A percentile compares a stretch with the other conserved stretches of the same genome.
These are phyloP conservation scores for Phaeosphaeriaceae sp. DNA, from an alignment of 2,329 filamentous ascomycete genomes.

Conservation along the genomic window DNA sequence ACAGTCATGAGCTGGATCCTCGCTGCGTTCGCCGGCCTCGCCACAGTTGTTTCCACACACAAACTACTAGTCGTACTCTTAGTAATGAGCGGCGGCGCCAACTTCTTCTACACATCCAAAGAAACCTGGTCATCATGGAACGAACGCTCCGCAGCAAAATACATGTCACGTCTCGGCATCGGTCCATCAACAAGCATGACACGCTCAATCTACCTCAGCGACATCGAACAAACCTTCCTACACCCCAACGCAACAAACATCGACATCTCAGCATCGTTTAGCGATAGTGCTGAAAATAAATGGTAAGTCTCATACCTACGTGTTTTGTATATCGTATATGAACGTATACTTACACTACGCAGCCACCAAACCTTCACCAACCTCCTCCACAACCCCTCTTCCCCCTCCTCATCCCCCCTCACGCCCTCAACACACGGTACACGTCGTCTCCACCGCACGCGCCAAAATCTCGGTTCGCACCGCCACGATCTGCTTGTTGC, in stretches of 20 bases:
- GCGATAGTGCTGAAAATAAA: conserved; percentile 27
- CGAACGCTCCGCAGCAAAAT: conserved; percentile 78
- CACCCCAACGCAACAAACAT: conserved; percentile 43
- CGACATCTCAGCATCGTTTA: conserved; percentile 23
- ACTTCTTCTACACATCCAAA: conserved; percentile 76
- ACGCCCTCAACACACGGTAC: conserved; percentile 41
- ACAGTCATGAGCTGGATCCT: conserved; percentile 80
- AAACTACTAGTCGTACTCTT: conserved; percentile 75
- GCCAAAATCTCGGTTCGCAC: conserved; percentile 82
- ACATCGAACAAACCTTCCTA: conserved; percentile 71
- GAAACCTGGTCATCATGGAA: conserved; percentile 82
- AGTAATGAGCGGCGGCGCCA: conserved; percentile 71
- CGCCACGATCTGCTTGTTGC: conserved; percentile 91
- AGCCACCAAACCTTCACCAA: conserved; percentile 48
- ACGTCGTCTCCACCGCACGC: conserved; percentile 73
- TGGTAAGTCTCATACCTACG: conserved; percentile 26
- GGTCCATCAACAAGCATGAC: conserved; percentile 81
- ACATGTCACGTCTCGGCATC: conserved; percentile 83
- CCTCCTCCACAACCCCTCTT: conserved; percentile 36
- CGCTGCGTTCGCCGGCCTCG: conserved; percentile 68
- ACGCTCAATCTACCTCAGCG: conserved; percentile 80
- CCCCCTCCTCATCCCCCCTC: conserved; percentile 21
- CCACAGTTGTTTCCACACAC: conserved; percentile 74
- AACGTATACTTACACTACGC: conserved; percentile 9
- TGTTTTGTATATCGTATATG: not conserved